Percentiles rank a stretch among this genome's conserved stretches.
These are phyloP conservation scores for Quaeritorhiza haematococci DNA, from an alignment of 371 early-diverging fungal species.

Conservation along the genomic window DNA sequence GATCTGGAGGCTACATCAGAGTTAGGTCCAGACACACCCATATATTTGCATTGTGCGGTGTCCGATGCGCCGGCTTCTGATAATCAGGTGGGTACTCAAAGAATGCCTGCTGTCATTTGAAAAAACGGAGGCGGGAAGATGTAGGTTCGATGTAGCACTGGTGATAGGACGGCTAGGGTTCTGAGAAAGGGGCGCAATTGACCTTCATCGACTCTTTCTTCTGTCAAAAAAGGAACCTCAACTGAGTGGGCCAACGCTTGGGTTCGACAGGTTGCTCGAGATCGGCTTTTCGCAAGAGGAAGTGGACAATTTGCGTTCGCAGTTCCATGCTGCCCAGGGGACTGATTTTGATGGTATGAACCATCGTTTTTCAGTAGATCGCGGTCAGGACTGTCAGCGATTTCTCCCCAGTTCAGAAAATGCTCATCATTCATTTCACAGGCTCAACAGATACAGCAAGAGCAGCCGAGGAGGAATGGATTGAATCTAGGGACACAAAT, in stretches of 20 bases:
- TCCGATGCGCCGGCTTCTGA: no score
- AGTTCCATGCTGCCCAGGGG: conserved; percentile 54
- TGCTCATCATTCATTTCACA: neutral
- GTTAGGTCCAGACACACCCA: no score
- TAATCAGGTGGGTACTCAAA: no score
- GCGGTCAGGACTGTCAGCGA: neutral
- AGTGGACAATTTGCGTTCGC: conserved; percentile 54
- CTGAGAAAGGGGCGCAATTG: no score
- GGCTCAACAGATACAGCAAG: conserved; percentile 24
- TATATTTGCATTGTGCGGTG: no score
- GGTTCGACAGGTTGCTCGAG: conserved; percentile 66
- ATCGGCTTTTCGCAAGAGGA: conserved; percentile 67
- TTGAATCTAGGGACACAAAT: conserved; percentile 56
- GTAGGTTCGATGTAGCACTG: no score
- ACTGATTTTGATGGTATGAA: conserved; percentile 27
- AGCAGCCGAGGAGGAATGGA: conserved; percentile 66
- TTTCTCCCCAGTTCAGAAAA: neutral
- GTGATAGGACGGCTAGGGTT: no score
- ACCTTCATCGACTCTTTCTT: no score
- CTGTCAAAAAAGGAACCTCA: no score
- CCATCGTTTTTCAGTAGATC: neutral
- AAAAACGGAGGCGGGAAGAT: no score
- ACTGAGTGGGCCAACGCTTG: conserved; percentile 39
- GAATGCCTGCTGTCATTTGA: no score
- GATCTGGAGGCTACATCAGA: no score